phyloP scores from a whole-genome alignment of 1,139 yeast genomes.

The Saccharomyces hybrid region DNA sequence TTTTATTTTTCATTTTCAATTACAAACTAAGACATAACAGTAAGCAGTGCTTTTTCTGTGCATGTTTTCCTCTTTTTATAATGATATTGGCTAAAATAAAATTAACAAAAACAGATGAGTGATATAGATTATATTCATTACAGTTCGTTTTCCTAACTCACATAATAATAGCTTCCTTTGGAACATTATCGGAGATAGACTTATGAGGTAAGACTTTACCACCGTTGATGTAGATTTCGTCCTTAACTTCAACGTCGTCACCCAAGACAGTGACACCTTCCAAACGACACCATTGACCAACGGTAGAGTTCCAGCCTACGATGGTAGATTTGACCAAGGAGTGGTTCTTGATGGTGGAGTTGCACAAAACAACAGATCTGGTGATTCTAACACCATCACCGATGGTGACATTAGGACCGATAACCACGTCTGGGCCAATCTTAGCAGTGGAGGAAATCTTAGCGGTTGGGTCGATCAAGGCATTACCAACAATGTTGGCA shows the following conservation, averaged over 20 bases:
- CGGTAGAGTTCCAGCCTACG: conserved; percentile 98
- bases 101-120: neutral
- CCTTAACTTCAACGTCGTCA: conserved; percentile 97
- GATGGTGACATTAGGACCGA: conserved; percentile 92
- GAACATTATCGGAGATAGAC: conserved; percentile 92
- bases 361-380: conserved; percentile 86
- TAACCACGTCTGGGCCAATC: conserved; percentile 96
- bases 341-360: conserved; percentile 91
- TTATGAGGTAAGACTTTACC: conserved; percentile 99
- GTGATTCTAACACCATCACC: conserved; percentile 99
- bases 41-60: neutral
- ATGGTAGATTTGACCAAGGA: conserved; percentile 97
- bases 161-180: conserved; percentile 97
- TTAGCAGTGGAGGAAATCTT: conserved; percentile 87
- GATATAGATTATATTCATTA: neutral
- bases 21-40: neutral
- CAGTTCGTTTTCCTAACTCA: conserved; percentile 29
- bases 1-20: neutral
- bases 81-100: neutral
- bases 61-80: neutral
- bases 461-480: conserved; percentile 90
- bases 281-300: conserved; percentile 98
- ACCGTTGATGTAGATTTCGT: conserved; percentile 97
- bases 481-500: conserved; percentile 84
- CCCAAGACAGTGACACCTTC: conserved; percentile 98